phyloP scores from a whole-genome alignment of 495 filamentous ascomycete genomes.

The Xylaria venustula region DNA sequence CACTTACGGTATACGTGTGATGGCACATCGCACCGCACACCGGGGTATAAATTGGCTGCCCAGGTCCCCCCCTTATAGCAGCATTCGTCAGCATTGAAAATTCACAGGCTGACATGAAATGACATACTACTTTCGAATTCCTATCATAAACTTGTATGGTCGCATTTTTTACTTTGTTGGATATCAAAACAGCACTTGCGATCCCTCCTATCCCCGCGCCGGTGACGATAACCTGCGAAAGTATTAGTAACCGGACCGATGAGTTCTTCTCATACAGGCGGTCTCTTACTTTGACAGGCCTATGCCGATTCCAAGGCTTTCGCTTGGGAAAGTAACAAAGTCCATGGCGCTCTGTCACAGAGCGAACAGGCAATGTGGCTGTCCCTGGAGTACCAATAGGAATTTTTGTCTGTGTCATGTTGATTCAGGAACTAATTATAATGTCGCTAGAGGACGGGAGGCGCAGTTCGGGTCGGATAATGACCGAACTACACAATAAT shows the following conservation, averaged over 20 bases:
- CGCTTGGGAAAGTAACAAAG: not conserved
- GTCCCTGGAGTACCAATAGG: no score
- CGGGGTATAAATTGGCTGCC: conserved; percentile 60
- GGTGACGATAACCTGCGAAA: conserved; percentile 44
- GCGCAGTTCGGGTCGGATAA: no score
- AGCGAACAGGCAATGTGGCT: not conserved
- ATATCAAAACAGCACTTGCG: conserved; percentile 47
- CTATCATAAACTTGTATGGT: conserved; percentile 56
- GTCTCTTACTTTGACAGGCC: not conserved
- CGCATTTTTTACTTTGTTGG: conserved; percentile 48
- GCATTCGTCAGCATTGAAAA: not conserved
- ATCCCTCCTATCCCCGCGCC: conserved; percentile 52
- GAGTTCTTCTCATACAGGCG: not conserved
- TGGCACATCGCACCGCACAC: conserved; percentile 60
- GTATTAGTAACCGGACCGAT: not conserved
- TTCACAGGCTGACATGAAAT: not conserved
- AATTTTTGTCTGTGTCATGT: no score
- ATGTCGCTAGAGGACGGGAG: no score
- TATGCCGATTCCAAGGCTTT: not conserved
- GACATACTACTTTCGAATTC: conserved; percentile 51
- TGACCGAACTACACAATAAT: no score
- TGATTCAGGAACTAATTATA: no score
- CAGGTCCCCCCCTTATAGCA: conserved; percentile 52
- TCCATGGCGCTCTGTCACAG: not conserved
- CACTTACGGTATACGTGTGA: conserved; percentile 48